Evolutionary conservation across 345 rosid genomes (phyloP).

Genomic region (Lumnitzera littorea): DNA sequence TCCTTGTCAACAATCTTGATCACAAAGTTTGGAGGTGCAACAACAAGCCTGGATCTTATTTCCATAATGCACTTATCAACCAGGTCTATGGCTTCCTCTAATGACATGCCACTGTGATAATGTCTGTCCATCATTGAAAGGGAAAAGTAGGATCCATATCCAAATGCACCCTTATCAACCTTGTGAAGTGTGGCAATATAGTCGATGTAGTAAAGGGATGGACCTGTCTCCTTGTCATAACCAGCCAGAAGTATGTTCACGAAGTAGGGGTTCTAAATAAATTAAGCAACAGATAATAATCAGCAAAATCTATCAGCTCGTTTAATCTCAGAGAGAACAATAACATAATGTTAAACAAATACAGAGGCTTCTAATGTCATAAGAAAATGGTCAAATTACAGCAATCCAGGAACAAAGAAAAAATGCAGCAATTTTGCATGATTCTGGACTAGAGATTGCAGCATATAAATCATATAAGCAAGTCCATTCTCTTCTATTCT

Average conservation of each 20-base stretch:
- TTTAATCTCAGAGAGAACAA: too few relatives aligned
- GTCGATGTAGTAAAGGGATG: conserved; percentile 90
- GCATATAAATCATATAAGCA: too few relatives aligned
- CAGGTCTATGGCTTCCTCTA: conserved; percentile 75
- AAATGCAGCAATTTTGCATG: too few relatives aligned
- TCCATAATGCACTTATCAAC: conserved; percentile 87
- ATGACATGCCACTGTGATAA: conserved; percentile 81
- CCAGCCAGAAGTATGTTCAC: conserved; percentile 97
- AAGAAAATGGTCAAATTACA: too few relatives aligned
- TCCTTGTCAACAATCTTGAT: conserved; percentile 93
- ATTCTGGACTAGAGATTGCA: too few relatives aligned
- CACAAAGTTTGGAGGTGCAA: conserved; percentile 92
- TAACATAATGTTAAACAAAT: too few relatives aligned
- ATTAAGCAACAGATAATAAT: conserved; percentile 2
- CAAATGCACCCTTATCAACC: conserved; percentile 94
- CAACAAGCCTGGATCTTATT: conserved; percentile 83
- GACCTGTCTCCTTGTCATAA: conserved; percentile 85
- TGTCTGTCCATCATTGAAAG: conserved; percentile 95
- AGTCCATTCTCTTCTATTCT: too few relatives aligned
- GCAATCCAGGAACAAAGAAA: too few relatives aligned
- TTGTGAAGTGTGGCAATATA: conserved; percentile 96
- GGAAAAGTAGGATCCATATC: conserved; percentile 86
- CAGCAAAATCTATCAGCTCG: too few relatives aligned
- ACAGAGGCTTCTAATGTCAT: too few relatives aligned
- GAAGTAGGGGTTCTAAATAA: conserved; percentile 63